Conservation (phyloP, 2,329 filamentous ascomycete genomes). For the Pseudophaeomoniella oleicola region DNA sequence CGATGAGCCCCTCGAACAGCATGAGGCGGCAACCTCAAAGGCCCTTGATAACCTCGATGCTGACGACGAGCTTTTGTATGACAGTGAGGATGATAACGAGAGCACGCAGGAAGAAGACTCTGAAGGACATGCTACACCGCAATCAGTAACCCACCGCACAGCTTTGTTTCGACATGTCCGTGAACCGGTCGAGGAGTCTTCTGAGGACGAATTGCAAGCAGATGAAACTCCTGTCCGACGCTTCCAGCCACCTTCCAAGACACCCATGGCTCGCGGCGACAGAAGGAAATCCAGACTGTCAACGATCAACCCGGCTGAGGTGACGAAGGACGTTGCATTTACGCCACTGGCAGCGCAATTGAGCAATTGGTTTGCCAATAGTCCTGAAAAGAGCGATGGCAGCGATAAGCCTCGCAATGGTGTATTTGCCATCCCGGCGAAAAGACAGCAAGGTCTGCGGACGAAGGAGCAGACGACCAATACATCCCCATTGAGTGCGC, state of each 20-base stretch:
- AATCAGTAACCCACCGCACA: background rate
- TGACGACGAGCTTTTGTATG: slow-evolving; percentile 7
- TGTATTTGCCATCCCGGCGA: slow-evolving; percentile 15
- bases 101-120: background rate
- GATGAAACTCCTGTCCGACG: slow-evolving; percentile 10
- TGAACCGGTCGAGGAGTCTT: slow-evolving; percentile 9
- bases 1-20: slow-evolving; percentile 5
- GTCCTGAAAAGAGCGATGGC: slow-evolving; percentile 29
- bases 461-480: slow-evolving; percentile 10
- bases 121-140: background rate
- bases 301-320: slow-evolving; percentile 2
- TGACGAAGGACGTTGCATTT: slow-evolving; percentile 33
- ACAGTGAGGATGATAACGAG: slow-evolving; percentile 4
- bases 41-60: background rate
- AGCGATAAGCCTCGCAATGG: slow-evolving; percentile 17
- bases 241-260: slow-evolving; percentile 1
- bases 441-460: slow-evolving; percentile 3
- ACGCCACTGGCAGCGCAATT: slow-evolving; percentile 50
- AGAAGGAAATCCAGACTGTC: slow-evolving; percentile 8
- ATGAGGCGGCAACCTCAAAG: background rate
- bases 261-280: background rate
- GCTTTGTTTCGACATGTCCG: background rate
- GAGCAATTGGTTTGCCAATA: slow-evolving; percentile 47
- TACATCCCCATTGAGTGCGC: slow-evolving; percentile 14
- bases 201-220: slow-evolving; percentile 15